Evolutionary conservation across 331 rosid species (phyloP), one percentile per base, ranked within the genome.

Genomic region (Dryas integrifolia): DNA sequence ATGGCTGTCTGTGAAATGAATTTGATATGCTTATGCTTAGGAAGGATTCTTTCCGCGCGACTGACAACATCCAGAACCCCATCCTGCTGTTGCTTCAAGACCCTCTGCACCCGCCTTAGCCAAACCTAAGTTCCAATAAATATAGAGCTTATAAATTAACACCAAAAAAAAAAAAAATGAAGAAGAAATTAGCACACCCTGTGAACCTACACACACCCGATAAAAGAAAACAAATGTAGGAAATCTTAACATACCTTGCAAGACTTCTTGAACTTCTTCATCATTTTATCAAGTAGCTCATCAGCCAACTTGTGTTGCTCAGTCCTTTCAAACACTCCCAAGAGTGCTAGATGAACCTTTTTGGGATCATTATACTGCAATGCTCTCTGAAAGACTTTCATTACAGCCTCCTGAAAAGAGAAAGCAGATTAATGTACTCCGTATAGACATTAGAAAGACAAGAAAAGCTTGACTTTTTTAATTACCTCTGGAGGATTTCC

Each of bases 401-500:
- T 83, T 40, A 94, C 86, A 5, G 96, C 97, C 80, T 89, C 96
- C 96, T 93, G 74, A 72, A 78, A 60, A 81, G 9, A 45, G 7
- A 70, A 49, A 82, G 12, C 52, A 16, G 21, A 46, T 44, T 67
- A 80, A 85, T 53, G 43, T 71, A 60, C 65, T 64, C 63, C 43
- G 14, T 40, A 30, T 46, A 40, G 30, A 72, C 26, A 7, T 43
- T 16, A 26, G 2, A 57, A 51, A 64, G n/a, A 64, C 49, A 53
- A 38, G 61, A 2, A 70, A 10, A 6, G 24, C 43, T 21, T 67
- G 3, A 30, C 18, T 44, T 24, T 4, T 69, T 60, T 68, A 71
- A 26, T 72, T 85, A 91, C 98, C 97, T 85, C 92, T 8, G 81
- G 92, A 77, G 98, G 97, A 72, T 82, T 89, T 67, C 96, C 98